Percentiles rank a stretch among this genome's conserved stretches.
Evolutionary conservation across 371 early-diverging fungal genomes (phyloP).

Genomic region (Coemansia sp.): DNA sequence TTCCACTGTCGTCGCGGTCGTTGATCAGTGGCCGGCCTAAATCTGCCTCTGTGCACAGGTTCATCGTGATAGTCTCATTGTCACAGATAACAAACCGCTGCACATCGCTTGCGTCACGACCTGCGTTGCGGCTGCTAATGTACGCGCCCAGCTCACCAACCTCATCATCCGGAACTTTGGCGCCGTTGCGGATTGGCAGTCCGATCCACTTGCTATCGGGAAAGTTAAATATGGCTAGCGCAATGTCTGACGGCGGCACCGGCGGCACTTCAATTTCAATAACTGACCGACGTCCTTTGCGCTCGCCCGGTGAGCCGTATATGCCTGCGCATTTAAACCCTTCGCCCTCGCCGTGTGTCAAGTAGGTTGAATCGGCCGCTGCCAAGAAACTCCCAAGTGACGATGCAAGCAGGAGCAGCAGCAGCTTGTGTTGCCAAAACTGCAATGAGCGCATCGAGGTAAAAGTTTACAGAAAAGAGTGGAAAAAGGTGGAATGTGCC

Average conservation of each 20-base stretch:
- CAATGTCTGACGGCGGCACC: conserved; percentile 45
- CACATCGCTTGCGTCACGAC: conserved; percentile 7
- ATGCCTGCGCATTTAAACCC: conserved; percentile 49
- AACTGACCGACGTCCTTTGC: conserved; percentile 22
- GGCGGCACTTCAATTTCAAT: conserved; percentile 42
- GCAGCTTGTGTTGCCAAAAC: neutral
- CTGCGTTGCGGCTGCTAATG: conserved; percentile 11
- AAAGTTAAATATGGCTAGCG: conserved; percentile 43
- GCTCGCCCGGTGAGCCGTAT: conserved; percentile 25
- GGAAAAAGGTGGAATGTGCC: neutral
- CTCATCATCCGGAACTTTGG: conserved; percentile 29
- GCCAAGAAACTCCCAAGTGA: neutral
- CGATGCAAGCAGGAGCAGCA: neutral
- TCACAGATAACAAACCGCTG: conserved; percentile 43
- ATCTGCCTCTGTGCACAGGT: conserved; percentile 32
- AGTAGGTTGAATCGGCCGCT: conserved; percentile 27
- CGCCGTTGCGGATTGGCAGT: conserved; percentile 38
- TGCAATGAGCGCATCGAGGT: neutral
- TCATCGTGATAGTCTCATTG: conserved; percentile 43
- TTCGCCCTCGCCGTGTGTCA: conserved; percentile 41
- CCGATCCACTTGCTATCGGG: conserved; percentile 49
- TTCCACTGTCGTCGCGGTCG: conserved; percentile 34
- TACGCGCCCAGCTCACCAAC: conserved; percentile 17
- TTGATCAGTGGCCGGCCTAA: conserved; percentile 47
- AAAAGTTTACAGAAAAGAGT: neutral